Evolutionary conservation across 164 flowering plant genomes (phyloP), one percentile per base, ranked within the genome.

Genomic region (Chimonanthus praecox): DNA sequence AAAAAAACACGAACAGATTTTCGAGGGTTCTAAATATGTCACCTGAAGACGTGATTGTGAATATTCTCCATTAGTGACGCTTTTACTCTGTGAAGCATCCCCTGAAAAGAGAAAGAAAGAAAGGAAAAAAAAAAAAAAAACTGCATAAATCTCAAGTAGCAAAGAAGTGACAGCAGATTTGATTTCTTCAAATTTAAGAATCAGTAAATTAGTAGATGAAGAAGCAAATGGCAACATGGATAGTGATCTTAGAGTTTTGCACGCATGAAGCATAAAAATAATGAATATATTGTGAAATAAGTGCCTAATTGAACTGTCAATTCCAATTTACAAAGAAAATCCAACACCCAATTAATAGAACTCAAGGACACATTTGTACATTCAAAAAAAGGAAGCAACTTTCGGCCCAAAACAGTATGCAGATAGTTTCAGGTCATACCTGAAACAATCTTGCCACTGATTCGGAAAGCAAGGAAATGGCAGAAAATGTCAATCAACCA

Each of bases 61-160:
- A 45, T 49, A 65, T 58, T 47, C 33, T 51, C 71, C 71, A 51
- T 73, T 66, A 13, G 51, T 8, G 61, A 72, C 67, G 20, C 43
- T 16, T 72, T 80, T 81, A 5, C 70, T 58, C 44, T 46, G 73
- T 18, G 73, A 73, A 49, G 50, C 73, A 73, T 60, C 72, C 33
- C 78, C 85, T 86, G 83, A 5, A 75, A 74, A 7, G 66, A 75
- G 61, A 20, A 20, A 69, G 49, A 5, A 66, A 72, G 47, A 43
- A 9, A 51, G 6, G 4, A 58, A 3, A 20, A 63, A 61, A 13
- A 63, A 61, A 13, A 50, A 44, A 47, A 0, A 8, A 33, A 69
- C 6, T 3, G 16, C 6, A 63, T 11, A 43, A 21, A 6, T 8
- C 66, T 33, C 16, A 18, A 63, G 43, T 6, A 63, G 65, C 18